These are phyloP conservation scores for Leishmania martiniquensis DNA, from an alignment of 208 protist species.

Conservation along the genomic window DNA sequence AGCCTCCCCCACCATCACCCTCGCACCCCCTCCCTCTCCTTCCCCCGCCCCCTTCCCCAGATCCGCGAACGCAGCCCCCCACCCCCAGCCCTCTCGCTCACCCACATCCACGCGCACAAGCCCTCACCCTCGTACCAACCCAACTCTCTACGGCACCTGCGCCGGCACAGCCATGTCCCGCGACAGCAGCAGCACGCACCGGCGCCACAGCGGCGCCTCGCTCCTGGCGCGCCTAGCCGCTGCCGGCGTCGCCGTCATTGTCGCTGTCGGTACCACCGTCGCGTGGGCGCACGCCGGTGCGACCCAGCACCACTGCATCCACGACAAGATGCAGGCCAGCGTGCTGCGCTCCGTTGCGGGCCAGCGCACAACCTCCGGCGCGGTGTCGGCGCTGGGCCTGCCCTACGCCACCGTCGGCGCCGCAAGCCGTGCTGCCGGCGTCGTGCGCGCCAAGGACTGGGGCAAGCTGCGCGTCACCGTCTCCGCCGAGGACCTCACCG, in stretches of 20 bases:
- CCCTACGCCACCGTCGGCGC: neutral
- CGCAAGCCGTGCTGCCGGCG: no score
- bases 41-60: no score
- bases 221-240: conserved; percentile 24
- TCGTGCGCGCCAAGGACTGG: no score
- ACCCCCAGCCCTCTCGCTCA: no score
- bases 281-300: neutral
- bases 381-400: conserved; percentile 7
- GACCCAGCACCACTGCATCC: conserved; percentile 24
- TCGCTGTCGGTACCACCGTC: neutral
- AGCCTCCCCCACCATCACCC: no score
- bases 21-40: no score
- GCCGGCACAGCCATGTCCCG: neutral
- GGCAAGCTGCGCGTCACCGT: no score
- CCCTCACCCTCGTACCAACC: neutral
- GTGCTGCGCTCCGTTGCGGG: conserved; percentile 30
- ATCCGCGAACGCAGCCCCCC: neutral
- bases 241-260: neutral
- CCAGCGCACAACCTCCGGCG: neutral
- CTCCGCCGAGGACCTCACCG: conserved; percentile 36
- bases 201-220: neutral
- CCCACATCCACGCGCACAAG: neutral
- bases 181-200: neutral
- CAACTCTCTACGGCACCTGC: neutral
- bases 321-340: conserved; percentile 16